These are phyloP conservation scores for Penicillium olsonii DNA, from an alignment of 2,329 filamentous ascomycete genomes.

Conservation along the genomic window DNA sequence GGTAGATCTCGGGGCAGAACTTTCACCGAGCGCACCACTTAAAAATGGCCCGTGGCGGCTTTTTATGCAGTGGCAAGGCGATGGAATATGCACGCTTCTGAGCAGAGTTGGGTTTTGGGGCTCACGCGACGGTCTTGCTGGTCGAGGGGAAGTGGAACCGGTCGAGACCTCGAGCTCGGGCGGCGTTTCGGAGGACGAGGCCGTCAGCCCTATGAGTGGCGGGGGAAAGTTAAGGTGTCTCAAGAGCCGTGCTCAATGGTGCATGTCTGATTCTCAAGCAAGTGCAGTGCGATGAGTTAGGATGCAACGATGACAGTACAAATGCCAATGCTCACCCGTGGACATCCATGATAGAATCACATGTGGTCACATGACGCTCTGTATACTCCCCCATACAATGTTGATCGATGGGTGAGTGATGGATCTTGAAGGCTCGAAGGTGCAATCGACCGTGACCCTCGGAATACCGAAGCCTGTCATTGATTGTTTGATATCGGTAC, in stretches of 20 bases:
- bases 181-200: slow-evolving; percentile 18
- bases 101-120: background rate
- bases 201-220: slow-evolving; percentile 20
- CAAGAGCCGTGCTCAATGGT: slow-evolving; percentile 1
- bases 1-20: slow-evolving; percentile 5
- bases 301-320: slow-evolving; percentile 23
- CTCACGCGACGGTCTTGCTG: slow-evolving; percentile 12
- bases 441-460: too few species aligned
- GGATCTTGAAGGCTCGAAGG: too few species aligned
- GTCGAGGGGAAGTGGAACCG: slow-evolving; percentile 17
- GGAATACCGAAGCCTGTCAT: too few species aligned
- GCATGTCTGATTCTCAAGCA: too few species aligned
- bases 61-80: background rate
- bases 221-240: background rate
- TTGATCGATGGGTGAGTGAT: too few species aligned
- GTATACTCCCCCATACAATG: too few species aligned
- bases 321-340: background rate
- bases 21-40: background rate
- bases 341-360: too few species aligned
- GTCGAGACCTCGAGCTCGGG: slow-evolving; percentile 21
- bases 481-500: too few species aligned
- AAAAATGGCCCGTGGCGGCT: background rate
- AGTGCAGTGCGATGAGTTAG: too few species aligned
- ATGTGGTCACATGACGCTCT: too few species aligned
- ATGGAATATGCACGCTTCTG: too few species aligned